Conservation (phyloP, 148 eudicot species). For the Agrostemma githago region DNA sequence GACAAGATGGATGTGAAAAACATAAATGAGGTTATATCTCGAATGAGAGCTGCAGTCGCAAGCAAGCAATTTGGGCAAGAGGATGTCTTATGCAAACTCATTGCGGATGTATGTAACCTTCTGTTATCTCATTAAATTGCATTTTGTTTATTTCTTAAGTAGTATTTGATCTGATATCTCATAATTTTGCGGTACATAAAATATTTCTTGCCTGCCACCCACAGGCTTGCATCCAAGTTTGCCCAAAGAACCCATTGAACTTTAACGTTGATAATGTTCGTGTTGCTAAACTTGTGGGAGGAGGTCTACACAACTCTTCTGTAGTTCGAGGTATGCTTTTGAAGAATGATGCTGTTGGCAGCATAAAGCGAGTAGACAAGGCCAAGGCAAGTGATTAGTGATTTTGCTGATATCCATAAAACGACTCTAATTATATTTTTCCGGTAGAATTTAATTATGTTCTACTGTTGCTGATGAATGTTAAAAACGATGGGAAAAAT, state of each 20-base stretch:
- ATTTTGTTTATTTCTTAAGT: background rate
- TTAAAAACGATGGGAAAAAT: background rate
- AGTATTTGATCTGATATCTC: background rate
- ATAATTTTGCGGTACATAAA: slow-evolving; percentile 4
- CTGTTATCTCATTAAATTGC: background rate
- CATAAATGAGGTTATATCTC: slow-evolving; percentile 65
- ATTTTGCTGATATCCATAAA: background rate
- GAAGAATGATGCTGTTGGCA: slow-evolving; percentile 80
- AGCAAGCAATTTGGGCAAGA: slow-evolving; percentile 94
- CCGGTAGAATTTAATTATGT: background rate
- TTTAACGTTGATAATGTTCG: slow-evolving; percentile 88
- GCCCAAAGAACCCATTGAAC: slow-evolving; percentile 66
- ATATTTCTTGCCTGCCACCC: background rate
- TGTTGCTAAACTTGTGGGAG: slow-evolving; percentile 86
- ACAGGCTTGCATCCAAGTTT: slow-evolving; percentile 95
- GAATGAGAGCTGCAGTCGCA: slow-evolving; percentile 92
- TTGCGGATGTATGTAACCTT: slow-evolving; percentile 57
- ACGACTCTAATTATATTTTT: no score
- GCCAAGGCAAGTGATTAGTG: slow-evolving; percentile 55
- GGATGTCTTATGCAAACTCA: slow-evolving; percentile 64
- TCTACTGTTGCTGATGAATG: background rate
- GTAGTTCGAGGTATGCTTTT: slow-evolving; percentile 84
- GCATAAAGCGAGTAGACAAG: slow-evolving; percentile 77
- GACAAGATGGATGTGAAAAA: slow-evolving; percentile 83
- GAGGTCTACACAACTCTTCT: slow-evolving; percentile 66